These are phyloP conservation scores for Stachybotrys chlorohalonatus DNA, from an alignment of 2,329 filamentous ascomycete genomes.

Conservation along the genomic window DNA sequence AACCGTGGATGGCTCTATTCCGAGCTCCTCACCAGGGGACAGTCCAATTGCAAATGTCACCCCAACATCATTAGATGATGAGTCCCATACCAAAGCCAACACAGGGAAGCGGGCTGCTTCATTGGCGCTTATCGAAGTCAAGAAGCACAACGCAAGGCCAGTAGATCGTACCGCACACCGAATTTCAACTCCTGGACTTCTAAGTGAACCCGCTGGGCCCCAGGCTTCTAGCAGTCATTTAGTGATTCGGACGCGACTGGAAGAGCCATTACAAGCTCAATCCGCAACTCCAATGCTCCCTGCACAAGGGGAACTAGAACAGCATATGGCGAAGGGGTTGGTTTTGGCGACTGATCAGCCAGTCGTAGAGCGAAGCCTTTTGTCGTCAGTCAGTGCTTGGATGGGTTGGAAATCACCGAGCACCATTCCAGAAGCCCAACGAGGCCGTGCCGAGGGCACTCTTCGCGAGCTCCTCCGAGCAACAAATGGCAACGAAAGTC, in stretches of 20 bases:
- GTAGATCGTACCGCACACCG: conserved; percentile 19
- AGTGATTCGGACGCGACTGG: conserved; percentile 30
- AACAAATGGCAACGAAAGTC: conserved; percentile 25
- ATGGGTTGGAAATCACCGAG: conserved; percentile 31
- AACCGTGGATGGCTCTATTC: conserved; percentile 20
- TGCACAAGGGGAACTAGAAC: conserved; percentile 13
- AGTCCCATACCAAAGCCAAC: conserved; percentile 8
- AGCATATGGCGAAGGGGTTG: conserved; percentile 16
- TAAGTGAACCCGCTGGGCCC: conserved; percentile 47
- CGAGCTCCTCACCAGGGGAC: conserved; percentile 18
- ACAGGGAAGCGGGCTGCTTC: conserved; percentile 20
- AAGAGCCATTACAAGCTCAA: conserved; percentile 6
- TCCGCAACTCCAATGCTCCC: background rate
- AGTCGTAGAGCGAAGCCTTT: conserved; percentile 18
- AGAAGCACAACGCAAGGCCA: conserved; percentile 19
- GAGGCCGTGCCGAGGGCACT: conserved; percentile 46
- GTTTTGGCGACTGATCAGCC: conserved; percentile 13
- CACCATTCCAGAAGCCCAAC: conserved; percentile 10
- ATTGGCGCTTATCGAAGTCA: conserved; percentile 27
- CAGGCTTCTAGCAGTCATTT: conserved; percentile 45
- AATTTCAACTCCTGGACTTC: conserved; percentile 30
- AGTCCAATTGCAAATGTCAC: conserved; percentile 16
- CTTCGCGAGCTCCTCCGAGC: conserved; percentile 41
- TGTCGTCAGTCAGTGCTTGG: conserved; percentile 34
- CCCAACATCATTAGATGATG: conserved; percentile 5